Conservation (phyloP, 2,329 filamentous ascomycete genomes). For the Sporothrix pseudoabietina region DNA sequence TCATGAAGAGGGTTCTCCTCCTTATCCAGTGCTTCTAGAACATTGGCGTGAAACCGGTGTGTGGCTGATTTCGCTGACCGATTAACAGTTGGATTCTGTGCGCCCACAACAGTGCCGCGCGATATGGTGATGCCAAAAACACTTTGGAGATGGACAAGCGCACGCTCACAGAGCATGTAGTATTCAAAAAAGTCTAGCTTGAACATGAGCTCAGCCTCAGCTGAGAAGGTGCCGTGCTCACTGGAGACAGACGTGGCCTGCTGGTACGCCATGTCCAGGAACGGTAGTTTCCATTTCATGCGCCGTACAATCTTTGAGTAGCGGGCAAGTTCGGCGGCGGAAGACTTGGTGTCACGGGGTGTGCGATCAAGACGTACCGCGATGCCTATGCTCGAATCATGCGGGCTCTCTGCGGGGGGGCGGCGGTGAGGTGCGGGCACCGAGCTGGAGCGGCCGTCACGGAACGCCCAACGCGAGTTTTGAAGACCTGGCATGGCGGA, state of each 20-base stretch:
- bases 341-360: background rate
- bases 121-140: conserved; percentile 62
- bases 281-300: conserved; percentile 65
- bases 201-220: conserved; percentile 67
- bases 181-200: conserved; percentile 79
- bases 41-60: conserved; percentile 67
- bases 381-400: background rate
- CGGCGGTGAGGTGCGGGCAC: conserved; percentile 20
- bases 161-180: conserved; percentile 71
- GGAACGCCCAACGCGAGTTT: conserved; percentile 31
- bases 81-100: conserved; percentile 28
- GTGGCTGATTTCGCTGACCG: background rate
- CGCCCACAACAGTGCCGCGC: conserved; percentile 35
- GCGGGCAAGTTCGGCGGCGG: conserved; percentile 52
- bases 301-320: conserved; percentile 63
- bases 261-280: conserved; percentile 60
- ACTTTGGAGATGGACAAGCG: conserved; percentile 66
- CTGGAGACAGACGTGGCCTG: conserved; percentile 43
- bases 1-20: conserved; percentile 57
- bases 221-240: conserved; percentile 40
- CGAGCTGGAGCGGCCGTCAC: conserved; percentile 29
- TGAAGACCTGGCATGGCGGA: conserved; percentile 31
- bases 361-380: background rate
- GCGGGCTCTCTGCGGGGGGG: background rate
- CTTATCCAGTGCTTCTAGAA: conserved; percentile 63